Base-by-base conservation (phyloP, 768 basidiomycete genomes). In the Neoboletus brunneissimus region DNA sequence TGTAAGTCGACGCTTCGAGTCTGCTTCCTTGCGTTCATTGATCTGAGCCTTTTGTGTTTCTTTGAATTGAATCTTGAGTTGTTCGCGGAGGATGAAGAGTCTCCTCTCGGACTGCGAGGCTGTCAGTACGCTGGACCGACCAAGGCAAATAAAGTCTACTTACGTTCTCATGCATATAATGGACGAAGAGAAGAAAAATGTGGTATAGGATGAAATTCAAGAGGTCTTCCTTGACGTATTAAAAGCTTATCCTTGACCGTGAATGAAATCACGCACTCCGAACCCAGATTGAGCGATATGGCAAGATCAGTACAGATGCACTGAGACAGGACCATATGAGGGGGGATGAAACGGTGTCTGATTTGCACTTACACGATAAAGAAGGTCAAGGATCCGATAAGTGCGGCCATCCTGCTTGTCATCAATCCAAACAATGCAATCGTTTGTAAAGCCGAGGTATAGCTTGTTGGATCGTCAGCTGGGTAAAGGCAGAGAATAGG, bases 121-220 rank as follows among this genome's bases (percentile, higher is more conserved):
- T 38, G 31, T 71, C 37, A 65, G 45, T 12, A 44, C 3, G 1
- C 25, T 32, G 20, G 43, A 37, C 15, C 16, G 31, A 22, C 16
- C 20, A 20, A 42, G 8, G 32, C 16, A 23, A 11, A 25, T 12
- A 3, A 29, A 23, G 16, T 44, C 22, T n/a, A 48, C 81, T 62
- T 60, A 82, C 84, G 43, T 73, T 80, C 71, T 87, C 86, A 45
- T 81, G 76, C 74, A 81, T 81, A 60, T 85, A 87, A 68, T 86
- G 84, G 4, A 89, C 81, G 66, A 88, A 91, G 20, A 94, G 81
- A 57, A 96, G 73, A 71, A 95, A 93, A 4, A 74, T 77, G 58
- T 93, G 88, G 69, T 89, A 95, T n/a, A 90, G 65, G 51, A 87
- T 70, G 64, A 90, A 88, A 73, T 87, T 84, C 64, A 89, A 78